Conservation (phyloP, 2,329 filamentous ascomycete species). For the Xylaria arbuscula region DNA sequence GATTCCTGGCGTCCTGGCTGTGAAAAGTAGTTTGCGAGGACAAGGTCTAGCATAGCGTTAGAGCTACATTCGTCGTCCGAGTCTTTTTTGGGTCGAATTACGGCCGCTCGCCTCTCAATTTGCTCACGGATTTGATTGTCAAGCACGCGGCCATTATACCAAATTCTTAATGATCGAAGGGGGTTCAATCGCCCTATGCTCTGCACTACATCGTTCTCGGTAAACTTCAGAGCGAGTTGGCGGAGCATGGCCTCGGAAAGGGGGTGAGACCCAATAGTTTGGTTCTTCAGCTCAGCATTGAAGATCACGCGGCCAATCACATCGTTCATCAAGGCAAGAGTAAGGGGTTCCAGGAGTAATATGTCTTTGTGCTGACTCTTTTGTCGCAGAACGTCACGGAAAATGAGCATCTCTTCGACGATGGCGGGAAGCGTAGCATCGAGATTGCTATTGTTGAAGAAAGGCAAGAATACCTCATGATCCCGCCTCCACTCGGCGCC, state of each 20-base stretch:
- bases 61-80: constrained; percentile 40
- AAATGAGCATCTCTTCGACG: constrained; percentile 47
- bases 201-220: constrained; percentile 43
- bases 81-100: constrained; percentile 41
- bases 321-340: constrained; percentile 50
- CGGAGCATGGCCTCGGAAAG: constrained; percentile 49
- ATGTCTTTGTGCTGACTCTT: constrained; percentile 36
- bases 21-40: constrained; percentile 48
- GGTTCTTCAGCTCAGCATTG: constrained; percentile 49
- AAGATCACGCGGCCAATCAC: constrained; percentile 49
- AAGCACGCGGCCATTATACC: constrained; percentile 50
- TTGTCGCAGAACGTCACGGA: constrained; percentile 44
- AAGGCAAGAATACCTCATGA: constrained; percentile 47
- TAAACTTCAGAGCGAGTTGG: constrained; percentile 46
- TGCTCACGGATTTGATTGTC: constrained; percentile 47
- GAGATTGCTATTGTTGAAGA: constrained; percentile 50
- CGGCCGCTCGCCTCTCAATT: constrained; percentile 43
- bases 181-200: constrained; percentile 48
- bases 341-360: constrained; percentile 45
- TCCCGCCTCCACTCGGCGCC: constrained; percentile 49
- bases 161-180: constrained; percentile 45
- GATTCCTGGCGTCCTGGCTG: constrained; percentile 41
- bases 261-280: constrained; percentile 47
- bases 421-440: constrained; percentile 47
- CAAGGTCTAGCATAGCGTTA: constrained; percentile 50